Percentiles rank a stretch among this genome's conserved stretches.
These are phyloP conservation scores for Castanea mollissima DNA, from an alignment of 306 rosid species.

Conservation along the genomic window DNA sequence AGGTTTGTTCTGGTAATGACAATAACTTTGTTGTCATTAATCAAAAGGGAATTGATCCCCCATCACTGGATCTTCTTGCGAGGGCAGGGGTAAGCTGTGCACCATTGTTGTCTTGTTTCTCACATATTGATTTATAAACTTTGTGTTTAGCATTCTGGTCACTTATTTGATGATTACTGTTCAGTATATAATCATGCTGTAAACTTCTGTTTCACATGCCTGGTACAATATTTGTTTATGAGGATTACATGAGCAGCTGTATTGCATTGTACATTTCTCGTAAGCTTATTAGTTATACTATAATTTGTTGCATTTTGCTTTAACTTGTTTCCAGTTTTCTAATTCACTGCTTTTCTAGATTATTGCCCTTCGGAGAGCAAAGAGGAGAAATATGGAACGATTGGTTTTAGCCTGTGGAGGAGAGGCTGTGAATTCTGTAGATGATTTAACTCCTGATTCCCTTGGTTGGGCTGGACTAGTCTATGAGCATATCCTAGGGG, in stretches of 20 bases:
- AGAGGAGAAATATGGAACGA: slow-evolving; percentile 98
- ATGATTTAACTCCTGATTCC: slow-evolving; percentile 85
- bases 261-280: too few relatives aligned
- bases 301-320: background rate
- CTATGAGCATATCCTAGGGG: slow-evolving; percentile 94
- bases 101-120: background rate
- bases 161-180: too few relatives aligned
- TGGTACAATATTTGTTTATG: too few relatives aligned
- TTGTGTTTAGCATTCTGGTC: too few relatives aligned
- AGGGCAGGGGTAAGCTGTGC: slow-evolving; percentile 83
- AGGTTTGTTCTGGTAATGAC: slow-evolving; percentile 84
- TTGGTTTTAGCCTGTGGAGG: slow-evolving; percentile 99
- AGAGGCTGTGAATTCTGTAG: slow-evolving; percentile 90
- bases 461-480: slow-evolving; percentile 99
- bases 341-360: slow-evolving; percentile 46
- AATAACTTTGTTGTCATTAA: slow-evolving; percentile 79
- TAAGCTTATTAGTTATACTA: too few relatives aligned
- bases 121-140: background rate
- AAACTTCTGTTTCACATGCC: too few relatives aligned
- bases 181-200: too few relatives aligned
- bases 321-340: background rate
- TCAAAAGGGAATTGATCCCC: slow-evolving; percentile 98
- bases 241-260: too few relatives aligned
- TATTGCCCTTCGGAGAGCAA: slow-evolving; percentile 95
- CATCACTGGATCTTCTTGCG: slow-evolving; percentile 90